phyloP scores from a whole-genome alignment of 495 filamentous ascomycete species.

The Aspergillus sclerotioniger region DNA sequence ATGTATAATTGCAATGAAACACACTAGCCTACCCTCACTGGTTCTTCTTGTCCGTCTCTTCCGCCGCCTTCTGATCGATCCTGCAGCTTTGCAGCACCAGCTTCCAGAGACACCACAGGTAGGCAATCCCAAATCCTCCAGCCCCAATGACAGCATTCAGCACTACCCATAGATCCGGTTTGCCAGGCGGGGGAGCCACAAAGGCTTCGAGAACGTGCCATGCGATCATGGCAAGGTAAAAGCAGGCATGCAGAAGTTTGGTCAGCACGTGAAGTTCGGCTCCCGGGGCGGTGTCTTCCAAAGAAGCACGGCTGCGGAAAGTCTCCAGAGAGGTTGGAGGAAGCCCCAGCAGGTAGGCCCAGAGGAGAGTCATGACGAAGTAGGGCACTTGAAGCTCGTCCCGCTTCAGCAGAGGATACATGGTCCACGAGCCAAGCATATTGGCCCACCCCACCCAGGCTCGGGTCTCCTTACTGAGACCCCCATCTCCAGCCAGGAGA shows the following conservation, averaged over 20 bases:
- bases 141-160: conserved; percentile 82
- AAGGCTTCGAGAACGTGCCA: conserved; percentile 78
- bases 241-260: conserved; percentile 65
- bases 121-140: conserved; percentile 80
- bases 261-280: conserved; percentile 51
- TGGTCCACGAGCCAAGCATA: conserved; percentile 85
- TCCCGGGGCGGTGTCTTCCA: conserved; percentile 37
- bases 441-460: conserved; percentile 95
- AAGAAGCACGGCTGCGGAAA: conserved; percentile 49
- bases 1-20: conserved; percentile 9
- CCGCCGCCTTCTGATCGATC: conserved; percentile 28
- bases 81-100: conserved; percentile 58
- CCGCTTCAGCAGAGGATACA: conserved; percentile 84
- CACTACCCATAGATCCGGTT: conserved; percentile 94
- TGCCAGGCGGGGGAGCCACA: conserved; percentile 62
- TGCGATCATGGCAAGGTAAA: conserved; percentile 70
- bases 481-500: conserved; percentile 71
- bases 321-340: conserved; percentile 70
- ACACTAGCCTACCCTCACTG: conserved; percentile 25
- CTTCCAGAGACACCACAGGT: conserved; percentile 82
- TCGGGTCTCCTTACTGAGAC: conserved; percentile 69
- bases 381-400: conserved; percentile 86
- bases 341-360: conserved; percentile 86
- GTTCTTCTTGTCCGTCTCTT: conserved; percentile 40
- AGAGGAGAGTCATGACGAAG: conserved; percentile 74